Evolutionary conservation across 2,329 filamentous ascomycete species (phyloP).

Genomic region (Phialocephala sp.): DNA sequence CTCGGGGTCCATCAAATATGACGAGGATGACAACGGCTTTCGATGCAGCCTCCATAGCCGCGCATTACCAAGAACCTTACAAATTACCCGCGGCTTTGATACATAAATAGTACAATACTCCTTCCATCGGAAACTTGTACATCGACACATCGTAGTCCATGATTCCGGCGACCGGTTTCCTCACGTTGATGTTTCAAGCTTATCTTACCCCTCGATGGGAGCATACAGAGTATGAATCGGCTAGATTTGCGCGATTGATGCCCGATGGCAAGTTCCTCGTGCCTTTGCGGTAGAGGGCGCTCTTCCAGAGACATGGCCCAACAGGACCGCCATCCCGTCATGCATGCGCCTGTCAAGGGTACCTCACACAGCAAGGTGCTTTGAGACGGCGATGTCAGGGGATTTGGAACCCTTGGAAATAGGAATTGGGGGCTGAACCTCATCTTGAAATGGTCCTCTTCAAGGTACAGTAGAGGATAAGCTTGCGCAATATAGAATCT

Average conservation of each 20-base stretch:
- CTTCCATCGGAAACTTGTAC: background rate
- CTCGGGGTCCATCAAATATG: background rate
- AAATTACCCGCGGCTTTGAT: conserved; percentile 12
- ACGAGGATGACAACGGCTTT: conserved; percentile 10
- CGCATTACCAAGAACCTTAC: conserved; percentile 28
- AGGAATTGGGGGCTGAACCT: conserved; percentile 5
- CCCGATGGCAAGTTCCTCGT: conserved; percentile 6
- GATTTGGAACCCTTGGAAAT: background rate
- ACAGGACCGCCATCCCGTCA: conserved; percentile 2
- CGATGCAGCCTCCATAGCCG: conserved; percentile 12
- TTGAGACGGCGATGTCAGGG: background rate
- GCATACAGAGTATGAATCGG: background rate
- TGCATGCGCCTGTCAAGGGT: background rate
- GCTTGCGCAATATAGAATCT: conserved; percentile 3
- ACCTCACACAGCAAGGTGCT: too few relatives aligned
- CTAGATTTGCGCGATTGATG: conserved; percentile 13
- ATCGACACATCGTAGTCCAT: background rate
- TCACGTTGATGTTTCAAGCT: conserved; percentile 1
- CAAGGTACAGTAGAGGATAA: background rate
- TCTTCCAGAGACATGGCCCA: conserved; percentile 9
- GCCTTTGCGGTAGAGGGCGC: background rate
- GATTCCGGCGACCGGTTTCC: background rate
- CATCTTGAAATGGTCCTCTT: background rate
- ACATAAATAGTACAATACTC: conserved; percentile 23
- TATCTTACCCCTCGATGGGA: conserved; percentile 8